Base-by-base conservation (phyloP, 2,329 filamentous ascomycete species). In the Parastagonospora avenae region DNA sequence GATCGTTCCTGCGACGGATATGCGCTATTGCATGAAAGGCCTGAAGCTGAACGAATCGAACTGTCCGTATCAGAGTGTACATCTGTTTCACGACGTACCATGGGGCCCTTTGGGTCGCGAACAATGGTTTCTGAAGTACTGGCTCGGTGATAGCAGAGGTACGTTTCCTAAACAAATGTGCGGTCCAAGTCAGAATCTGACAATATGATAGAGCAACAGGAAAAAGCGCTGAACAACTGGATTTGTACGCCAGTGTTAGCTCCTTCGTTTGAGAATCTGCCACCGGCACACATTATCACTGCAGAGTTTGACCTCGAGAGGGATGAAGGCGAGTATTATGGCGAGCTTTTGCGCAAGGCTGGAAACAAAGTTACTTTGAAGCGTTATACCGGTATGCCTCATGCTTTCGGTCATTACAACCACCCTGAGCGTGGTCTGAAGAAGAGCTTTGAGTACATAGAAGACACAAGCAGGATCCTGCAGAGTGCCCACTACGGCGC, bases 231-330 rank as follows among this genome's bases (percentile, higher is more conserved):
- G 15, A 32, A 46, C 14, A 49, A 58, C n/a, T 58, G 55, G 55
- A 46, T 58, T 11, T 54, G 52, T 44, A 55, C 52, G 29, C 55
- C 52, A 35, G 49, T 55, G 12, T 31, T 58, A 14, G 52, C 52
- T 28, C 50, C 40, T 48, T 55, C 48, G 8, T 58, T 55, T 29
- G 37, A 55, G 16, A 42, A 50, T 30, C 29, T 58, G 11, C 39
- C 55, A 9, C 55, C 52, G 24, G 53, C 51, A 33, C 52, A 55
- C 31, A 55, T 58, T 36, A 53, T 58, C 36, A 58, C 55, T 32
- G 55, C 52, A 11, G 55, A 58, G 15, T 58, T 55, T 33, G 55
- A 58, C 32, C 49, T 58, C n/a, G 53, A 54, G 38, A 44, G 55
- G 43, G 55, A 58, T 33, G 52, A 58, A 50, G 55, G 52, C 12